phyloP scores from a whole-genome alignment of 176 grass and related monocot genomes.

The Rhynchospora pubera region DNA sequence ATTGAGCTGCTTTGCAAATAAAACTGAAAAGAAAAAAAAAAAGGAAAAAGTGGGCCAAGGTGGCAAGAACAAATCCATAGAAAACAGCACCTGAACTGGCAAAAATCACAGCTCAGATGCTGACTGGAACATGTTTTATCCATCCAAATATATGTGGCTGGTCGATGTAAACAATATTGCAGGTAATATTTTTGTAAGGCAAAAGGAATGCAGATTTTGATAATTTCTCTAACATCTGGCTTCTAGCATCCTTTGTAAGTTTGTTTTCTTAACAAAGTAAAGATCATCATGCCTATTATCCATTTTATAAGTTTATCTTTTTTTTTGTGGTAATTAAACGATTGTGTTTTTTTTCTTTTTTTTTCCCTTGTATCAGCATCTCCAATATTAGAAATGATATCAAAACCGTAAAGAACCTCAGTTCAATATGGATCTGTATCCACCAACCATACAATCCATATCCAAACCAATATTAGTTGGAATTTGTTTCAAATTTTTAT shows the following conservation, averaged over 20 bases:
- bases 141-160: not conserved
- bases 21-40: not conserved
- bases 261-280: not conserved
- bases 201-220: not conserved
- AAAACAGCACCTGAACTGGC: not conserved
- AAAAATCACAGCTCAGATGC: not conserved
- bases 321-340: not conserved
- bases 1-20: not conserved
- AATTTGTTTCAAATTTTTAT: not conserved
- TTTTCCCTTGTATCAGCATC: not conserved
- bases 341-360: not conserved
- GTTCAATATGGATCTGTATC: not conserved
- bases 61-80: not conserved
- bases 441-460: not conserved
- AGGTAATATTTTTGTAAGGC: not conserved
- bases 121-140: not conserved
- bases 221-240: not conserved
- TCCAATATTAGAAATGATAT: not conserved
- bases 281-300: not conserved
- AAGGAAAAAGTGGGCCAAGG: not conserved
- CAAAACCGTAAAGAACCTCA: not conserved
- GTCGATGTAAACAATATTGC: not conserved
- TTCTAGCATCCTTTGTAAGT: not conserved
- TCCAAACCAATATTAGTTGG: not conserved
- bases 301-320: not conserved